These are phyloP conservation scores for Mucor racemosus DNA, from an alignment of 371 early-diverging fungal species.

Conservation along the genomic window DNA sequence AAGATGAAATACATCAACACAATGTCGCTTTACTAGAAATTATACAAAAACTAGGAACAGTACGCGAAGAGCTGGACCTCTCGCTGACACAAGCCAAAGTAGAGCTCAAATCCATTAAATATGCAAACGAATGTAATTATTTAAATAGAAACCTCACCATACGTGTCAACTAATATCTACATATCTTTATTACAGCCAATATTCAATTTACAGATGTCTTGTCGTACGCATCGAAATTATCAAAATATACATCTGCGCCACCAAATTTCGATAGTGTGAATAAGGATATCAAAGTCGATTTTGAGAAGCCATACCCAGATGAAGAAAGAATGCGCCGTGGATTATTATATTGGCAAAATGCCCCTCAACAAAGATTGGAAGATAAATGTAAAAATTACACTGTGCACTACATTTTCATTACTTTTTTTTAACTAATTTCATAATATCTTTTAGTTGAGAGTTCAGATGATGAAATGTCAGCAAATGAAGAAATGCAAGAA, in stretches of 20 bases:
- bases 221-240: conserved; percentile 55
- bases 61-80: conserved; percentile 37
- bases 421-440: neutral
- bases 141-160: neutral
- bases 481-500: conserved; percentile 34
- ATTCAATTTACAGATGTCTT: conserved; percentile 53
- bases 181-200: conserved; percentile 33
- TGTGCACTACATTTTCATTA: neutral
- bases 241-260: conserved; percentile 57
- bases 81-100: conserved; percentile 37
- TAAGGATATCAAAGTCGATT: conserved; percentile 46
- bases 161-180: neutral
- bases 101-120: conserved; percentile 42
- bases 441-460: conserved; percentile 40
- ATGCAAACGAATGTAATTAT: conserved; percentile 42
- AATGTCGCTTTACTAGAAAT: conserved; percentile 40
- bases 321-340: conserved; percentile 57
- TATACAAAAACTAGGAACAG: conserved; percentile 39
- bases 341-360: conserved; percentile 49
- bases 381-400: conserved; percentile 35
- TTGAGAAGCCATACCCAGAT: conserved; percentile 60
- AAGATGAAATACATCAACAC: conserved; percentile 50
- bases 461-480: conserved; percentile 42
- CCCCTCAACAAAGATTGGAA: conserved; percentile 33
- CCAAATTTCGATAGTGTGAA: conserved; percentile 49